Conservation (phyloP, 768 basidiomycete species). For the Boletellus sp. region DNA sequence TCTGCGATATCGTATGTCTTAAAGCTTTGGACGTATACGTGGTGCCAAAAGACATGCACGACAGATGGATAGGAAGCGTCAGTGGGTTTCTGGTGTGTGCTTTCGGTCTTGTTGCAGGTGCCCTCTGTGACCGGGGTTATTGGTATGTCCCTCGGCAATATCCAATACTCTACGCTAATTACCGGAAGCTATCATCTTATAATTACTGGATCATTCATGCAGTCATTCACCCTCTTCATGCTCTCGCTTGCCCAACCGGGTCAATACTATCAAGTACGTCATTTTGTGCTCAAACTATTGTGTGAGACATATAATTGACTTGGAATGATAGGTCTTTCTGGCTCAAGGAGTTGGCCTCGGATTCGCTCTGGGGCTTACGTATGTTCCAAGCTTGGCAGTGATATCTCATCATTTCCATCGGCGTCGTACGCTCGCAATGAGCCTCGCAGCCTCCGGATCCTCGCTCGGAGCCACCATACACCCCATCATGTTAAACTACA, state of each 20-base stretch:
- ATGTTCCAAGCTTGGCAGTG: conserved; percentile 42
- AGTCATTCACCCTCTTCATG: conserved; percentile 41
- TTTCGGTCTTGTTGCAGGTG: conserved; percentile 40
- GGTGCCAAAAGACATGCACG: neutral
- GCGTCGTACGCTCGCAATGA: conserved; percentile 42
- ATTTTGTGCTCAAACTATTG: neutral
- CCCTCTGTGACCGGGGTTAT: conserved; percentile 49
- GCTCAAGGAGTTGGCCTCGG: conserved; percentile 47
- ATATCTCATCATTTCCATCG: conserved; percentile 43
- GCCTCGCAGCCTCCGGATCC: conserved; percentile 39
- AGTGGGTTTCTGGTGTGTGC: conserved; percentile 40
- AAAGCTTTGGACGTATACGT: neutral
- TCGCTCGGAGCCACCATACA: conserved; percentile 26
- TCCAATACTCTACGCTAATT: neutral
- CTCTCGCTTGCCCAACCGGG: conserved; percentile 42
- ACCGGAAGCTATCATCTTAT: conserved; percentile 40
- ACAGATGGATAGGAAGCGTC: conserved; percentile 46
- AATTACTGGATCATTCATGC: conserved; percentile 42
- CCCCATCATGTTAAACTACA: conserved; percentile 32
- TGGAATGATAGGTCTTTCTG: conserved; percentile 40
- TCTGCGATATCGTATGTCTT: conserved; percentile 37
- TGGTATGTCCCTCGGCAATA: conserved; percentile 30
- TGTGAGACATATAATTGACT: neutral
- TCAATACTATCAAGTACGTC: conserved; percentile 42
- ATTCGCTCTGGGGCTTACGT: conserved; percentile 43